Conservation (phyloP, 23 red algal species). For the Cyanidiococcus yangmingshanensis region DNA sequence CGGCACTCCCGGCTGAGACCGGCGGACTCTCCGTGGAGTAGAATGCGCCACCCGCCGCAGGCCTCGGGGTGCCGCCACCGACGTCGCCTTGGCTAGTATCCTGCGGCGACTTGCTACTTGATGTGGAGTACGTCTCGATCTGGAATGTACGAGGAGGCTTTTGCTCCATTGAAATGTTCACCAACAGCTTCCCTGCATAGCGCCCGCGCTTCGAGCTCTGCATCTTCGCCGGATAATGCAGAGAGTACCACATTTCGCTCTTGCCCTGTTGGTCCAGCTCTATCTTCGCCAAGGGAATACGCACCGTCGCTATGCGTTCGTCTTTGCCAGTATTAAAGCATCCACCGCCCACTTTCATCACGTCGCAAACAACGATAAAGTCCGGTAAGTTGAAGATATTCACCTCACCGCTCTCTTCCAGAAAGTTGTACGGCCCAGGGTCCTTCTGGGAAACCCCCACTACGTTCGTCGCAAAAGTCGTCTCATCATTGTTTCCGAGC, state of each 20-base stretch:
- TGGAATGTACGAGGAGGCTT: constrained; percentile 1
- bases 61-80: background rate
- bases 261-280: background rate
- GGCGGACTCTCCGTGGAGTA: background rate
- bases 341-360: constrained; percentile 2
- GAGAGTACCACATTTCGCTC: constrained; percentile 5
- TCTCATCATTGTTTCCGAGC: background rate
- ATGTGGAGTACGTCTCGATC: background rate
- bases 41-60: background rate
- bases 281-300: background rate
- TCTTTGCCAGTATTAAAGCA: background rate
- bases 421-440: constrained; percentile 6
- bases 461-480: constrained; percentile 17
- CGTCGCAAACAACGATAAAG: constrained; percentile 13
- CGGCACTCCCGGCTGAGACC: background rate
- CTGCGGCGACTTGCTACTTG: background rate
- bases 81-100: background rate
- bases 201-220: background rate
- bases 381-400: background rate
- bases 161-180: background rate
- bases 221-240: constrained; percentile 12
- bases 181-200: background rate
- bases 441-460: background rate
- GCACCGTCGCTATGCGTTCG: constrained; percentile 17
- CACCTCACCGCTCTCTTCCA: constrained; percentile 8